phyloP scores from a whole-genome alignment of 257 asterid genomes.

The Plantago ovata region DNA sequence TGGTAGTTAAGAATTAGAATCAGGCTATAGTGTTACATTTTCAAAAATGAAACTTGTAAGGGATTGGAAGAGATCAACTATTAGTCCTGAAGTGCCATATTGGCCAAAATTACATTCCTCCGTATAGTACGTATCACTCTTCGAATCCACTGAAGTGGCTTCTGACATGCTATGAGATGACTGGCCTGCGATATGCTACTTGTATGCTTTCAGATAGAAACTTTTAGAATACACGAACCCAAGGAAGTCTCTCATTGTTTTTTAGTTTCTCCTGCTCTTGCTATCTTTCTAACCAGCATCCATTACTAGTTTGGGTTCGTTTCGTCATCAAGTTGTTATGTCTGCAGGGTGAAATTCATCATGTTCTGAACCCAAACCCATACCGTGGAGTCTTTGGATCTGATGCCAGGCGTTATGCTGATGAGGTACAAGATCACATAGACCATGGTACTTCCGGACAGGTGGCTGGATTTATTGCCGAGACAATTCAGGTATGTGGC shows the following conservation, averaged over 20 bases:
- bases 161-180: no score
- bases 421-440: slow-evolving; percentile 90
- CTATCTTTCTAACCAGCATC: no score
- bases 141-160: no score
- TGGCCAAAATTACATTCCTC: no score
- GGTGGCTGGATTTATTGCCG: slow-evolving; percentile 94
- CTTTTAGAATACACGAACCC: background rate
- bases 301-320: no score
- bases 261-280: background rate
- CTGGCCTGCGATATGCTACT: no score
- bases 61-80: no score
- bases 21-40: no score
- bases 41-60: no score
- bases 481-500: slow-evolving; percentile 80
- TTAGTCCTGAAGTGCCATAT: no score
- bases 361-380: slow-evolving; percentile 87
- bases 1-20: no score
- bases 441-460: slow-evolving; percentile 91
- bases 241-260: background rate
- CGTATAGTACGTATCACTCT: no score
- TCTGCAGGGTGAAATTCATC: slow-evolving; percentile 90
- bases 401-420: slow-evolving; percentile 73
- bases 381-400: slow-evolving; percentile 87
- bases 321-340: slow-evolving; percentile 2
- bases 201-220: background rate